These are phyloP conservation scores for Fagus sylvatica DNA, from an alignment of 306 rosid genomes.

Conservation along the genomic window DNA sequence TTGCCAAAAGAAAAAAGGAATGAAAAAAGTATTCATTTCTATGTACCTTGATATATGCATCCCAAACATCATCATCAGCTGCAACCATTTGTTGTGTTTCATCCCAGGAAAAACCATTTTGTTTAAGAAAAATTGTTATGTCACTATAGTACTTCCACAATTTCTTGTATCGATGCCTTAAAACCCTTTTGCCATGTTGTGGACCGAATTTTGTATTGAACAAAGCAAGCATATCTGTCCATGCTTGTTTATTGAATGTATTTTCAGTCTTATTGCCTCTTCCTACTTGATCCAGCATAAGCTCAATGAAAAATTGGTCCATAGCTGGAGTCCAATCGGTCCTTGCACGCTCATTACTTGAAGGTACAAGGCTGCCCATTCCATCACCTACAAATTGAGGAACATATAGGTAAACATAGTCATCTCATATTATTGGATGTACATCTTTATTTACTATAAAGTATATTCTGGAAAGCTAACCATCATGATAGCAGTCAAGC, in stretches of 20 bases:
- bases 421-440: constrained; percentile 1
- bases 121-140: constrained; percentile 45
- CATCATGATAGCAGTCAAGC: not conserved
- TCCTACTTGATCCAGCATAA: constrained; percentile 69
- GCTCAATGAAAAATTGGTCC: constrained; percentile 70
- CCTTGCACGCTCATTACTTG: constrained; percentile 51
- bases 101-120: constrained; percentile 67
- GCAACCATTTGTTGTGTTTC: constrained; percentile 53
- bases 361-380: constrained; percentile 31
- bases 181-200: constrained; percentile 62
- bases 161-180: constrained; percentile 68
- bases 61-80: constrained; percentile 70
- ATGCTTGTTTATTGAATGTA: constrained; percentile 61
- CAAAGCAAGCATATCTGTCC: constrained; percentile 66
- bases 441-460: not conserved
- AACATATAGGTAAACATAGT: not conserved
- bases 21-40: not conserved
- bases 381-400: constrained; percentile 50
- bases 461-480: not conserved
- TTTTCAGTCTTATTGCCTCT: constrained; percentile 51
- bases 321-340: constrained; percentile 65
- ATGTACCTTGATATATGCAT: constrained; percentile 67
- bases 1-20: not conserved
- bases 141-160: constrained; percentile 60
- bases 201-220: constrained; percentile 64